Base-by-base conservation (phyloP, 1,284 basidiomycete genomes). In the Puccinia hordei region DNA sequence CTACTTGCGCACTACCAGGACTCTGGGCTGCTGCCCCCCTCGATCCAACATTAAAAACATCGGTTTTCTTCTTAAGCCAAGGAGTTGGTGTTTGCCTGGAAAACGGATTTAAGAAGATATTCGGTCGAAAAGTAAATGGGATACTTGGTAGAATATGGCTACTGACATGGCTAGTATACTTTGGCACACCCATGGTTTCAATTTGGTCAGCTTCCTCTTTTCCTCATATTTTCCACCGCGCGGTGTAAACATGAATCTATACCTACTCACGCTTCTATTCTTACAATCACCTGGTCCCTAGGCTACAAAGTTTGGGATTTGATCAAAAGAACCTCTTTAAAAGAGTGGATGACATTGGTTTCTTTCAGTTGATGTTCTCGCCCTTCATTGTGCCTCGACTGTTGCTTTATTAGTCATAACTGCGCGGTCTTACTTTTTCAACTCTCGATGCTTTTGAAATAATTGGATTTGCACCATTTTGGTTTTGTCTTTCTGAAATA, bases 21-120 rank as follows among this genome's bases (percentile, higher is more conserved):
- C 30, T 73, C 6, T 73, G 51, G 72, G 53, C 33, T 35, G 72
- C 72, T 59, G 57, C 30, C 5, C 10, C 24, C 2, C 24, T 19
- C 13, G 72, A 73, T n/a, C 22, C 35, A n/a, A 55, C 51, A 8
- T 41, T 73, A 30, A 49, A 53, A 57, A 73, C 81, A 10, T 59
- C 69, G 3, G 53, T 80, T 61, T 83, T 82, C 71, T 83, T 83
- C 55, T 72, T 83, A 63, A 33, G 63, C 1, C 82, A 83, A 65
- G 83, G 82, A 8, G 24, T 83, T 38, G 83, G 69, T 1, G 79
- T 83, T 41, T 55, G 83, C 17, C 65, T 82, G 69, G 83, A 83
- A 61, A 73, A 79, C 12, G 30, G 57, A 0, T 83, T 81, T 27
- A 66, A 65, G 53, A 41, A 57, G 0, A 0, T 81, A 0, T 82